Base-by-base conservation (phyloP, 495 filamentous ascomycete species). In the Oidiodendron maius region DNA sequence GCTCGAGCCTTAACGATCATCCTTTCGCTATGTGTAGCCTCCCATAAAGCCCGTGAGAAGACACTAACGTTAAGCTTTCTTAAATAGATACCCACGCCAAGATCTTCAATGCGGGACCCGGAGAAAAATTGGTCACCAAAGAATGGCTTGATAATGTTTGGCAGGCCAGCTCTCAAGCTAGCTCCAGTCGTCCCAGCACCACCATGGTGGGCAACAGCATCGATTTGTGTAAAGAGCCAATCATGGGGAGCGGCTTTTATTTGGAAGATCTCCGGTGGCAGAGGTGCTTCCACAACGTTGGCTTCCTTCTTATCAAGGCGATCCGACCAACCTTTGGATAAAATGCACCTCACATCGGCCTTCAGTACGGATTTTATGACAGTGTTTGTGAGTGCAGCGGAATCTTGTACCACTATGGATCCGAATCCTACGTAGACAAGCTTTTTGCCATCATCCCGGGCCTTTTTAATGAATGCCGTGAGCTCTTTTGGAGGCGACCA, bases 241-340 rank as follows among this genome's bases (percentile, higher is more conserved):
- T 97, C 94, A 56, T 98, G 93, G 6, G 93, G 93, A 1, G 89
- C 93, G 13, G 86, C 81, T 57, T 89, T 82, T 63, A 97, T 96
- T 61, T 87, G 85, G 57, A 84, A 74, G 46, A 98, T 93, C 50
- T 89, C 84, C 0, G 78, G 68, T 2, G 93, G 91, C 5, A 98
- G 71, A 5, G 76, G 75, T 24, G 87, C 74, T 59, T 96, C 90
- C 0, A 75, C 62, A 38, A 74, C 77, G 42, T 60, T 52, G 3
- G 53, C 44, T 1, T 40, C 46, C 36, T 60, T 58, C 53, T 59
- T 58, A 53, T 74, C 81, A 12, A 90, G 72, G 17, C 91, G 80
- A 63, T 97, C 93, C n/a, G 90, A 95, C 93, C 93, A 98, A n/a
- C 93, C 93, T 62, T 97, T 97, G 21, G 89, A 95, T 6, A 98